Base-by-base conservation (phyloP, 139 green algal genomes). In the Gonium pectorale region DNA sequence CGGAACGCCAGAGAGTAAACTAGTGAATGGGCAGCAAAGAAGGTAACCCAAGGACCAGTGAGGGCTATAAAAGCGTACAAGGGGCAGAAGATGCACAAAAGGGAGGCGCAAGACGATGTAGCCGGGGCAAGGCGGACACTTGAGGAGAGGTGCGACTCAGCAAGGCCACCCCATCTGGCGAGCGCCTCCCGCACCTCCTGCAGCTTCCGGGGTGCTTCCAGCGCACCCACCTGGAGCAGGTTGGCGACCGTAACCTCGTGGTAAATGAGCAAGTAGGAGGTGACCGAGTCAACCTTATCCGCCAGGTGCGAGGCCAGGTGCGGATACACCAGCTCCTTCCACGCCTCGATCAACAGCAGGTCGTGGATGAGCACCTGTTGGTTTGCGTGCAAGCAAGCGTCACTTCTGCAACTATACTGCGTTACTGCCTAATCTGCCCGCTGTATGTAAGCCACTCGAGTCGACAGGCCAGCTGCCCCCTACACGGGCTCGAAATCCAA, bases 291-390 rank as follows among this genome's bases (percentile, higher is more conserved):
- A 15, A 95, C 83, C 15, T 86, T 70, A 1, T 89, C 49, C 5
- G 91, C 93, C 67, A 98, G 56, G 88, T 97, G 92, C 43, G 87
- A 17, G 46, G 86, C 77, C 54, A 97, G 86, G 19, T 91, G 88
- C 1, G 95, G 95, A 33, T 95, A 91, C 59, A 97, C 83, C 31
- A 90, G 84, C 84, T 94, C 78, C 56, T 91, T 93, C 96, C 96
- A 98, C 7, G 92, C 91, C 91, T 98, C 94, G 29, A 94, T 93
- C 5, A 90, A 71, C 35, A 98, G 90, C 51, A 97, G 90, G 41
- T 97, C 91, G 44, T 94, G 86, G 5, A 97, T 84, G 38, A 98
- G 87, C 33, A 91, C 60, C 75, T 81, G 72, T 2, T 9, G 43
- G 69, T 38, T 7, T 38, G 59, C 4, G 59, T n/a, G n/a, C n/a